Evolutionary conservation across 192 early-diverging fungal species (phyloP).

Genomic region (Backusella tarrabulga): DNA sequence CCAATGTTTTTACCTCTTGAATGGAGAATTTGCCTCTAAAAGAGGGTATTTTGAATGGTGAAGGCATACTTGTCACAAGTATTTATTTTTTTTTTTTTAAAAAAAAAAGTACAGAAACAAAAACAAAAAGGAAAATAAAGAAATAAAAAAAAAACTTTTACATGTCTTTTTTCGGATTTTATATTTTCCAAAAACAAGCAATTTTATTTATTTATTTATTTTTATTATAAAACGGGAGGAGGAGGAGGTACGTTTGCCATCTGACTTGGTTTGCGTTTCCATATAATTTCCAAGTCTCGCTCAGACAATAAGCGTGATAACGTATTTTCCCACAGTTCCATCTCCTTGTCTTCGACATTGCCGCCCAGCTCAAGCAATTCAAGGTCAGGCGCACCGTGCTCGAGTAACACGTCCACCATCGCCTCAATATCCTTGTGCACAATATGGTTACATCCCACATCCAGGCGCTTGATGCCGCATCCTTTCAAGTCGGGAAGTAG

Average conservation of each 20-base stretch:
- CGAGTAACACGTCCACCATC: constrained; percentile 39
- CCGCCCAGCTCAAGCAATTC: constrained; percentile 47
- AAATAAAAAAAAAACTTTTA: neutral
- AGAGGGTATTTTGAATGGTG: neutral
- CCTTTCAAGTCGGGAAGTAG: constrained; percentile 12
- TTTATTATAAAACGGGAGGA: neutral
- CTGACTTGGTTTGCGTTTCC: constrained; percentile 38
- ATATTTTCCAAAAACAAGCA: neutral
- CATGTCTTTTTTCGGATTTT: neutral
- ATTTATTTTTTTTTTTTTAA: neutral
- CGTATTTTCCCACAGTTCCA: constrained; percentile 40
- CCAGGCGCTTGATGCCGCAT: constrained; percentile 30
- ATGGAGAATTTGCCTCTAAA: constrained; percentile 14
- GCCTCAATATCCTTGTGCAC: constrained; percentile 39
- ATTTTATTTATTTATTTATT: neutral
- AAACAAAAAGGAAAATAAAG: neutral
- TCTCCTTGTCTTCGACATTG: constrained; percentile 40
- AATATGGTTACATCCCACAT: constrained; percentile 50
- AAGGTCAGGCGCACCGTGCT: constrained; percentile 35
- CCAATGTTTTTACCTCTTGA: constrained; percentile 12
- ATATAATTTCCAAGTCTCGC: constrained; percentile 40
- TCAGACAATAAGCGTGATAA: constrained; percentile 32
- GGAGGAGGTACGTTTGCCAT: constrained; percentile 2
- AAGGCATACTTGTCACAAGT: neutral
- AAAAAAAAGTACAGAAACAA: neutral